phyloP scores from a whole-genome alignment of 306 rosid species.

The Cyclanthera cordifolia region DNA sequence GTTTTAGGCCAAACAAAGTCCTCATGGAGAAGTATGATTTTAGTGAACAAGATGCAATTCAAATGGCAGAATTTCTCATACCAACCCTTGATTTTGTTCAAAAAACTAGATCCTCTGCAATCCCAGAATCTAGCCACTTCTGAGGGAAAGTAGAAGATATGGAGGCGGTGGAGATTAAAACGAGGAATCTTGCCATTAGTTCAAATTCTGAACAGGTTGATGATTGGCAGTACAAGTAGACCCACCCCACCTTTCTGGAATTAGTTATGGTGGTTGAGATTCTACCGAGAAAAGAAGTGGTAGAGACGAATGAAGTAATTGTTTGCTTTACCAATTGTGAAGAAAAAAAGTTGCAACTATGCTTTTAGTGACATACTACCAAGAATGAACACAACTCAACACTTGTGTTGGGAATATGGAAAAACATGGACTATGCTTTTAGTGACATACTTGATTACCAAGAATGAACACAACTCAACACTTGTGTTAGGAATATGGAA shows the following conservation, averaged over 20 bases:
- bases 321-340: not conserved
- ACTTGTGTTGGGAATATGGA: not conserved
- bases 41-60: slow-evolving; percentile 60
- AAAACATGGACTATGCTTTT: too few relatives aligned
- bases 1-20: slow-evolving; percentile 81
- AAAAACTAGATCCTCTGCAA: slow-evolving; percentile 74
- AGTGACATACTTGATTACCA: too few relatives aligned
- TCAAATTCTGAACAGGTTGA: slow-evolving; percentile 45
- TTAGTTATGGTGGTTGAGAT: not conserved
- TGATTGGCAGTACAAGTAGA: slow-evolving; percentile 25
- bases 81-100: slow-evolving; percentile 88
- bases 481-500: too few relatives aligned
- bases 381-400: not conserved
- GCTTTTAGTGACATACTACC: slow-evolving; percentile 2
- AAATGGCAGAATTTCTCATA: slow-evolving; percentile 47
- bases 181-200: slow-evolving; percentile 24
- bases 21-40: slow-evolving; percentile 64
- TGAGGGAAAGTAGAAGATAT: slow-evolving; percentile 52
- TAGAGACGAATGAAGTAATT: not conserved
- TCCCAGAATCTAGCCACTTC: slow-evolving; percentile 17
- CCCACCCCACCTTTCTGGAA: too few relatives aligned
- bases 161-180: slow-evolving; percentile 57
- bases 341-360: not conserved
- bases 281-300: not conserved
- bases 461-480: too few relatives aligned